Evolutionary conservation across 2,329 filamentous ascomycete species (phyloP).

Genomic region (Colletotrichum scovillei): DNA sequence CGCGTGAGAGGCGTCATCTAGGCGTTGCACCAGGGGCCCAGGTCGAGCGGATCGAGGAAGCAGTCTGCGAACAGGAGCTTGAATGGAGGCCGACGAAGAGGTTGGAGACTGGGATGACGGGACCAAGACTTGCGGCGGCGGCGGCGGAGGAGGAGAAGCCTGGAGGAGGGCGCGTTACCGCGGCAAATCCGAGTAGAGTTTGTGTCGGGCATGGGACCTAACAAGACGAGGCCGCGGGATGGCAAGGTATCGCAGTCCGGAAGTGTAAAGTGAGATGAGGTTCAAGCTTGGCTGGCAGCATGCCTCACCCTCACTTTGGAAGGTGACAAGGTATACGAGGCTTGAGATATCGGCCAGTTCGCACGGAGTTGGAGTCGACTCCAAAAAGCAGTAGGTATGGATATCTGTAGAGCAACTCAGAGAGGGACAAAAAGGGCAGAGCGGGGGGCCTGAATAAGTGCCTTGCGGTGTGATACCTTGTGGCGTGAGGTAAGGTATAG

Average conservation of each 20-base stretch:
- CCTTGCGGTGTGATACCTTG: not conserved
- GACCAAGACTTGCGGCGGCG: not conserved
- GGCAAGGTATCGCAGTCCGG: not conserved
- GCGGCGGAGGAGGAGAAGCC: not conserved
- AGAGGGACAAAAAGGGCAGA: not conserved
- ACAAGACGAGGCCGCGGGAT: conserved; percentile 1
- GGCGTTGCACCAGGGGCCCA: not conserved
- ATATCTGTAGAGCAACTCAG: not conserved
- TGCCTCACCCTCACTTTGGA: not conserved
- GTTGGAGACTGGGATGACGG: not conserved
- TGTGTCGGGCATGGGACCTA: conserved; percentile 4
- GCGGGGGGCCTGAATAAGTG: not conserved
- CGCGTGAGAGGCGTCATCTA: conserved; percentile 3
- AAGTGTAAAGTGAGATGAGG: conserved; percentile 1
- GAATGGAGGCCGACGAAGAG: not conserved
- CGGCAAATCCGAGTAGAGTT: conserved; percentile 11
- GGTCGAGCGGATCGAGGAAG: not conserved
- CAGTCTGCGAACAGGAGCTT: not conserved
- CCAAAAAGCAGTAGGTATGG: not conserved
- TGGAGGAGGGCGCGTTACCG: not conserved
- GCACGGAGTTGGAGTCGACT: not conserved
- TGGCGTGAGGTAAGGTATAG: not conserved
- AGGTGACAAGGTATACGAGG: not conserved
- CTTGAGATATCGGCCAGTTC: not conserved
- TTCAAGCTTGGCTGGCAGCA: not conserved